Conservation (phyloP, 352 stramenopile species). For the Globisporangium emineosum region DNA sequence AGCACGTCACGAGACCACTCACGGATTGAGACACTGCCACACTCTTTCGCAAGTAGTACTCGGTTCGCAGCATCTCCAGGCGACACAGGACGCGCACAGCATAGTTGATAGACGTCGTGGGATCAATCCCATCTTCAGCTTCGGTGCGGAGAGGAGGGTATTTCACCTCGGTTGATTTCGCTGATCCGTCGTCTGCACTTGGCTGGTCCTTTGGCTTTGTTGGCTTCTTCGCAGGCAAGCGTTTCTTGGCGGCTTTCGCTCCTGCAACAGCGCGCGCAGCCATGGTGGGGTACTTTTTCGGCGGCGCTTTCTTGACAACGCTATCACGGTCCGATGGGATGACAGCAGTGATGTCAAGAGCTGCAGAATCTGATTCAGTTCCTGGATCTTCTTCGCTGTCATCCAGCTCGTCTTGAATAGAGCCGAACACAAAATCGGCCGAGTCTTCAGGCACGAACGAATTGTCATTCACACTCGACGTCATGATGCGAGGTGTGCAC, state of each 20-base stretch:
- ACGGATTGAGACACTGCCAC: conserved; percentile 82
- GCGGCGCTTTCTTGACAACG: conserved; percentile 17
- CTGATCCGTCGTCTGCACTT: conserved; percentile 32
- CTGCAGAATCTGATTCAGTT: not conserved
- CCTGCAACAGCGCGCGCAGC: conserved; percentile 54
- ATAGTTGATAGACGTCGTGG: conserved; percentile 51
- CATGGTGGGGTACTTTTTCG: conserved; percentile 58
- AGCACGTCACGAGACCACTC: conserved; percentile 77
- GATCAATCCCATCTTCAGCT: conserved; percentile 50
- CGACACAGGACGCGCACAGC: conserved; percentile 60
- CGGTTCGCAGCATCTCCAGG: conserved; percentile 68
- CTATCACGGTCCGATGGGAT: conserved; percentile 17
- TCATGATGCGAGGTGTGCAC: conserved; percentile 39
- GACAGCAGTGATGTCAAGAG: conserved; percentile 18
- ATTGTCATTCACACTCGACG: conserved; percentile 25
- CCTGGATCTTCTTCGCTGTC: conserved; percentile 28
- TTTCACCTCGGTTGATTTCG: conserved; percentile 34
- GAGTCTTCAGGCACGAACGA: conserved; percentile 50
- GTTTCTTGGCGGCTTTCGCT: conserved; percentile 46
- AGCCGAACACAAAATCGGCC: conserved; percentile 46
- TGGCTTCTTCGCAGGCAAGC: conserved; percentile 39
- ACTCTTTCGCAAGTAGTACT: conserved; percentile 84
- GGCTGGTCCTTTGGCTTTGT: conserved; percentile 37
- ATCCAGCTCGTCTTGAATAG: conserved; percentile 38
- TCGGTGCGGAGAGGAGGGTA: conserved; percentile 71